Evolutionary conservation across 2,329 filamentous ascomycete species (phyloP).

Genomic region (Fusarium sp.): DNA sequence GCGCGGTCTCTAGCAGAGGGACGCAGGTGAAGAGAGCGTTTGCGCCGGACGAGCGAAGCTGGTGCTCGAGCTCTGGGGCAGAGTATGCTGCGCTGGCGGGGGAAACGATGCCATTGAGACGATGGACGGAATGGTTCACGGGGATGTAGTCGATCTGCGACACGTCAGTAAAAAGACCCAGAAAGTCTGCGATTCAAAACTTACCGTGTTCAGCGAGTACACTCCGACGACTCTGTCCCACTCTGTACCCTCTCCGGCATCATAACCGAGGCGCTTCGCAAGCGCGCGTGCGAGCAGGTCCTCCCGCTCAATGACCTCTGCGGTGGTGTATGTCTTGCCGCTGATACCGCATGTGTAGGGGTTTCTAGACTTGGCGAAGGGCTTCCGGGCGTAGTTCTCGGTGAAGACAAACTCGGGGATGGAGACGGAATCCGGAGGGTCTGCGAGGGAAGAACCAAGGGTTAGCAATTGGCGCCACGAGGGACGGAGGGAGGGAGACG

Average conservation of each 20-base stretch:
- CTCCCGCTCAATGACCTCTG: slow-evolving; percentile 76
- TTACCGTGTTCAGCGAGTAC: slow-evolving; percentile 83
- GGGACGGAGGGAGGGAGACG: fast-evolving
- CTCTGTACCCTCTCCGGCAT: slow-evolving; percentile 77
- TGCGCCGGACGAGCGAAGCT: slow-evolving; percentile 78
- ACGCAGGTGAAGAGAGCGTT: slow-evolving; percentile 82
- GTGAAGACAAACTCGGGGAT: slow-evolving; percentile 83
- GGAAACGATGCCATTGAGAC: slow-evolving; percentile 79
- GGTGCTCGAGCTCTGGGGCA: slow-evolving; percentile 77
- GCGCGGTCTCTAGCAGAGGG: slow-evolving; percentile 74
- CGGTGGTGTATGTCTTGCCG: slow-evolving; percentile 75
- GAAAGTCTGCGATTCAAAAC: slow-evolving; percentile 17
- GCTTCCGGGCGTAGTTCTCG: slow-evolving; percentile 61
- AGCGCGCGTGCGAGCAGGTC: slow-evolving; percentile 75
- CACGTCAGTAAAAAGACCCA: not conserved
- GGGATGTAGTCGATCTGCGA: slow-evolving; percentile 80
- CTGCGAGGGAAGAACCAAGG: not conserved
- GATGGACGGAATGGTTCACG: slow-evolving; percentile 81
- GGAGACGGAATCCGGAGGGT: slow-evolving; percentile 53
- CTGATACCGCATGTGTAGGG: slow-evolving; percentile 86
- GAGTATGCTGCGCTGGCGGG: slow-evolving; percentile 84
- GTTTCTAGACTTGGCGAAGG: slow-evolving; percentile 74
- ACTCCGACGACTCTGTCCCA: slow-evolving; percentile 86
- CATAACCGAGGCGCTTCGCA: slow-evolving; percentile 77
- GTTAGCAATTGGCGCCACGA: not conserved